Evolutionary conservation across 2,329 filamentous ascomycete genomes (phyloP).

Genomic region (Scolecobasidium constrictum): DNA sequence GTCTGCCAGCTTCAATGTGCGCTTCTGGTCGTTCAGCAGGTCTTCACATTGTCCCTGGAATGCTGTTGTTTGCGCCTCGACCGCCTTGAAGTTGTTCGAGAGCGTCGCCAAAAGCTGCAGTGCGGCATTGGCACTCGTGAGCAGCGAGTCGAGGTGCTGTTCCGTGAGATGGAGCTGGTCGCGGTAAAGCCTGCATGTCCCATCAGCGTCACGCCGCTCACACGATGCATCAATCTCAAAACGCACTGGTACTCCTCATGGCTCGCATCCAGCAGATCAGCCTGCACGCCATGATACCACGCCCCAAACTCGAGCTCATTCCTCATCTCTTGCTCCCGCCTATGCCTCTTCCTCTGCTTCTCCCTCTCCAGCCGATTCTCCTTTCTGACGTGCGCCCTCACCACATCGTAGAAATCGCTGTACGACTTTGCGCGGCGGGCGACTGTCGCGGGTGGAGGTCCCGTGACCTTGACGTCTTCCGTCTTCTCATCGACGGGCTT

Average conservation of each 20-base stretch:
- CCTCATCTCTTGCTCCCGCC: slow-evolving; percentile 33
- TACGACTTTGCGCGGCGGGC: slow-evolving; percentile 63
- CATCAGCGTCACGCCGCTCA: too few relatives aligned
- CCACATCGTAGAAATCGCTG: slow-evolving; percentile 62
- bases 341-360: slow-evolving; percentile 28
- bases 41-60: slow-evolving; percentile 91
- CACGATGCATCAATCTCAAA: too few relatives aligned
- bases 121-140: slow-evolving; percentile 65
- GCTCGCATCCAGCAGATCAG: slow-evolving; percentile 65
- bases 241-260: slow-evolving; percentile 74
- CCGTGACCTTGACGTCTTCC: slow-evolving; percentile 38
- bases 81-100: slow-evolving; percentile 74
- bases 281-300: slow-evolving; percentile 50
- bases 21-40: slow-evolving; percentile 69
- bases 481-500: slow-evolving; percentile 48
- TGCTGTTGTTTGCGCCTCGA: slow-evolving; percentile 82
- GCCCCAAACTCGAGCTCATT: slow-evolving; percentile 48
- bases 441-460: slow-evolving; percentile 56
- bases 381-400: slow-evolving; percentile 45
- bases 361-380: slow-evolving; percentile 33
- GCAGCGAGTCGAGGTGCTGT: slow-evolving; percentile 67
- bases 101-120: slow-evolving; percentile 67
- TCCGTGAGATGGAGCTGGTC: slow-evolving; percentile 74
- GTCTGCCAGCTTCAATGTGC: slow-evolving; percentile 67
- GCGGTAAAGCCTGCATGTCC: slow-evolving; percentile 52